Evolutionary conservation across 805 yeast species (phyloP).

Genomic region (Ogataea saltuana): DNA sequence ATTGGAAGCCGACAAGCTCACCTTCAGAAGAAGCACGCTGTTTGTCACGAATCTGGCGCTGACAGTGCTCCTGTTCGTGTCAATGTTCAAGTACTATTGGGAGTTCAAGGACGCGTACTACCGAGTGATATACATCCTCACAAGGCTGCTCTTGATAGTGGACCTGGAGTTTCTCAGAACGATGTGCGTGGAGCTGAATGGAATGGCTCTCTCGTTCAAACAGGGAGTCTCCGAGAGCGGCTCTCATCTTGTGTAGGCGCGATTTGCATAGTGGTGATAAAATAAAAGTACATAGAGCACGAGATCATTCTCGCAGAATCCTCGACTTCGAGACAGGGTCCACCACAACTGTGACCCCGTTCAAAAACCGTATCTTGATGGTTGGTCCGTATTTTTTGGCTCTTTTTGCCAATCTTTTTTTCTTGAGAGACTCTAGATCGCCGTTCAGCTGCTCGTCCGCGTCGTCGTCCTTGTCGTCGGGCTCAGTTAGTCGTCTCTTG

Average conservation of each 20-base stretch:
- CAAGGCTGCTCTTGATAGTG: slow-evolving; percentile 17
- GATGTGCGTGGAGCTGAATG: slow-evolving; percentile 24
- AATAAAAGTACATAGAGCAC: too few relatives aligned
- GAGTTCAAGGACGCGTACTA: slow-evolving; percentile 17
- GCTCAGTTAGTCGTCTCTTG: slow-evolving; percentile 28
- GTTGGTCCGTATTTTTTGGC: slow-evolving; percentile 37
- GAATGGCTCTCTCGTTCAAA: slow-evolving; percentile 17
- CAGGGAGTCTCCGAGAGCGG: not conserved
- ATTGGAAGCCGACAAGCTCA: slow-evolving; percentile 22
- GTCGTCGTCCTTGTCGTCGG: slow-evolving; percentile 21
- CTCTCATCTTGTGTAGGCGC: slow-evolving; percentile 5
- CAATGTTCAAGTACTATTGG: slow-evolving; percentile 24
- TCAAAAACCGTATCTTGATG: slow-evolving; percentile 38
- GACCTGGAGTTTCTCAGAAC: slow-evolving; percentile 28
- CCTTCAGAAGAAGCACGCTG: slow-evolving; percentile 22
- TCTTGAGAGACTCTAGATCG: slow-evolving; percentile 14
- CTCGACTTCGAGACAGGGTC: slow-evolving; percentile 40
- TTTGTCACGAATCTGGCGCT: slow-evolving; percentile 12
- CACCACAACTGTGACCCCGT: slow-evolving; percentile 40
- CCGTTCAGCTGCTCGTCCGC: slow-evolving; percentile 32
- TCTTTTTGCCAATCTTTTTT: slow-evolving; percentile 21
- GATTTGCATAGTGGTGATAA: too few relatives aligned
- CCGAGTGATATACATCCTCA: slow-evolving; percentile 14
- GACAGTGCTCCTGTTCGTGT: slow-evolving; percentile 13
- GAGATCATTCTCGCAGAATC: slow-evolving; percentile 11